Conservation (phyloP, 495 filamentous ascomycete genomes). For the Lasiosphaeria ovina region DNA sequence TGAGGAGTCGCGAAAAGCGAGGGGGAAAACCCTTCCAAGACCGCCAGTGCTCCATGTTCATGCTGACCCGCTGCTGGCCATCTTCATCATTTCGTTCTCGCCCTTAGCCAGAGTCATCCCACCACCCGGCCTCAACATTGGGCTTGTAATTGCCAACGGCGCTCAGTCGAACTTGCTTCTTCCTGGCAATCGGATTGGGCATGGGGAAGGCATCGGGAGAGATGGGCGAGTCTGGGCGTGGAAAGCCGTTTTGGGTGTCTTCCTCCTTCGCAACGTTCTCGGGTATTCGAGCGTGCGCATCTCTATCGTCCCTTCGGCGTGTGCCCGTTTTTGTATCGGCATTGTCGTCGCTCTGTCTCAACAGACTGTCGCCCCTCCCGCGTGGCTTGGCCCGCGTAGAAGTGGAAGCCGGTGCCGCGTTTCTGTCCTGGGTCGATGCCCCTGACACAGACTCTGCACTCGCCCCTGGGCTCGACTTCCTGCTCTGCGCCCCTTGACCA, state of each 20-base stretch:
- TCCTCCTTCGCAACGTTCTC: slow-evolving; percentile 27
- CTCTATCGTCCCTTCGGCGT: neutral
- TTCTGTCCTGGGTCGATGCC: neutral
- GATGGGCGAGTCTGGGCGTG: slow-evolving; percentile 38
- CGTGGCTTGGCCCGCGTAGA: neutral
- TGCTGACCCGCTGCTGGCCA: neutral
- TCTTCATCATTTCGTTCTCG: neutral
- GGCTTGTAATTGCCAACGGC: slow-evolving; percentile 40
- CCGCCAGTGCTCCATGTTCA: too few relatives aligned
- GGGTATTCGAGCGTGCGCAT: neutral
- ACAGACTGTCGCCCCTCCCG: neutral
- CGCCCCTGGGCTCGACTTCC: neutral
- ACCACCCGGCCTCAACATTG: slow-evolving; percentile 39
- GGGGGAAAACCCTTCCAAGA: too few relatives aligned
- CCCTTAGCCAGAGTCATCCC: slow-evolving; percentile 39
- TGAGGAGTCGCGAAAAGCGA: too few relatives aligned
- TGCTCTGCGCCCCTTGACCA: neutral
- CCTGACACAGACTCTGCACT: neutral
- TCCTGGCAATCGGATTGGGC: slow-evolving; percentile 37
- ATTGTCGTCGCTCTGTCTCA: neutral
- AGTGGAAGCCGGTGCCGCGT: neutral
- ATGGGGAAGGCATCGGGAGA: slow-evolving; percentile 31
- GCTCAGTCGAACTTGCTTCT: slow-evolving; percentile 46
- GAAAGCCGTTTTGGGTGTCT: slow-evolving; percentile 19
- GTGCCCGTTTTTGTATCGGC: neutral